Percentiles rank a stretch among this genome's conserved stretches.
Conservation (phyloP, 495 filamentous ascomycete genomes). For the Podospora pseudocomata region DNA sequence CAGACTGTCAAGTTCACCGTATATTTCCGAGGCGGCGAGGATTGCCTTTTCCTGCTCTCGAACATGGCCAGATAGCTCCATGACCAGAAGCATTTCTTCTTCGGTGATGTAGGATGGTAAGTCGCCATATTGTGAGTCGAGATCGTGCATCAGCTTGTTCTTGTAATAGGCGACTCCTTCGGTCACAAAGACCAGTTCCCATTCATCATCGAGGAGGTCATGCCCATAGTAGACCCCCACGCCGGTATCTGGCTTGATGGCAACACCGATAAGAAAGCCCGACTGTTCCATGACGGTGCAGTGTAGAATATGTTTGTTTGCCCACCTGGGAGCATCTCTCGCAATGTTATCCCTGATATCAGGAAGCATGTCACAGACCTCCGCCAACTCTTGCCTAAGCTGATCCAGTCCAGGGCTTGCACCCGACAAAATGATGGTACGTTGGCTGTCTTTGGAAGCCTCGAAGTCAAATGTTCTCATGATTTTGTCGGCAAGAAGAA, state of each 20-base stretch:
- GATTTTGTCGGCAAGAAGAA: constrained; percentile 65
- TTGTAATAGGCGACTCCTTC: constrained; percentile 81
- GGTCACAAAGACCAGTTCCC: constrained; percentile 76
- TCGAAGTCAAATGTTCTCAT: constrained; percentile 78
- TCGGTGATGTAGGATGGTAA: constrained; percentile 80
- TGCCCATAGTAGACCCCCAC: constrained; percentile 64
- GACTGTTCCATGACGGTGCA: constrained; percentile 88
- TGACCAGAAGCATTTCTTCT: constrained; percentile 84
- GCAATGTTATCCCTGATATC: constrained; percentile 60
- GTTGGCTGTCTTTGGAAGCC: constrained; percentile 66
- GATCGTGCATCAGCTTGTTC: constrained; percentile 73
- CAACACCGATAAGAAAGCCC: constrained; percentile 81
- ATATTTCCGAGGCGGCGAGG: constrained; percentile 64
- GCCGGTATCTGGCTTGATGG: constrained; percentile 57
- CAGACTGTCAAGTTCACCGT: constrained; percentile 86
- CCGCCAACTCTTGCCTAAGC: constrained; percentile 73
- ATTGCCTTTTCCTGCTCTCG: constrained; percentile 68
- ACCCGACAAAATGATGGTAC: constrained; percentile 68
- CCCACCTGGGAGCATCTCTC: constrained; percentile 57
- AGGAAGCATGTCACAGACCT: constrained; percentile 68
- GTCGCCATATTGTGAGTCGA: constrained; percentile 82
- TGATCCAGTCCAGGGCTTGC: constrained; percentile 74
- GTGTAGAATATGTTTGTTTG: constrained; percentile 50
- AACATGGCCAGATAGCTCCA: constrained; percentile 69
- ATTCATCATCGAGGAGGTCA: constrained; percentile 51